Evolutionary conservation across 352 stramenopile species (phyloP), one percentile per base, ranked within the genome.

Genomic region (Phytopythium oedochilum): DNA sequence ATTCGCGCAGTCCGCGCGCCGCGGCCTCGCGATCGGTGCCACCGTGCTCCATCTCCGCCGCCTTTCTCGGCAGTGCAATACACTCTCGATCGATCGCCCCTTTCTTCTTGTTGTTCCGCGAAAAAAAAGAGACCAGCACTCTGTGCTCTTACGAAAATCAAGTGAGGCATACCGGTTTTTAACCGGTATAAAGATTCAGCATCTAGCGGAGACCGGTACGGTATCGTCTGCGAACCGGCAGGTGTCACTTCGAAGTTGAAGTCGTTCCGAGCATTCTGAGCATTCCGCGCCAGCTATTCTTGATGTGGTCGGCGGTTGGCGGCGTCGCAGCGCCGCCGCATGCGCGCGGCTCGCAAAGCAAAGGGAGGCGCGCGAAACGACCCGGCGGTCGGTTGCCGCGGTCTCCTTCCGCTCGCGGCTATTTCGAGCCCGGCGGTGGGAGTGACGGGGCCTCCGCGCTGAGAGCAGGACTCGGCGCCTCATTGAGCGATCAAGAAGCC

Each of bases 401-500:
- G 10, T 48, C 25, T 48, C 42, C 15, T 6, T 5, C 15, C 17
- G 35, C 2, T 23, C 36, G 23, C 9, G 22, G 42, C 42, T 48
- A 48, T 48, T 48, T 29, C 25, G 15, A 17, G 25, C 5, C 10
- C 42, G 5, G 7, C 23, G 23, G 17, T 23, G 23, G n/a, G 42
- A 32, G 10, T 15, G 17, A 15, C 17, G 7, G 23, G n/a, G n/a
- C n/a, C n/a, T n/a, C n/a, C 48, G 48, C 14, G 14, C 31, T 10
- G 12, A 22, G n/a, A 35, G 45, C 7, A 3, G 45, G 15, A 15
- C 12, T 12, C 12, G 20, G 23, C 15, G 42, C 42, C 14, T 55
- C 49, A 55, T 55, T 55, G 49, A 46, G 34, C 20, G 25, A 55
- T 46, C 34, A 25, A 55, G 35, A n/a, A 28, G 20, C 29, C 29